Percentiles rank a stretch among this genome's conserved stretches.
Conservation (phyloP, 805 yeast genomes). For the Starmerella geochares region DNA sequence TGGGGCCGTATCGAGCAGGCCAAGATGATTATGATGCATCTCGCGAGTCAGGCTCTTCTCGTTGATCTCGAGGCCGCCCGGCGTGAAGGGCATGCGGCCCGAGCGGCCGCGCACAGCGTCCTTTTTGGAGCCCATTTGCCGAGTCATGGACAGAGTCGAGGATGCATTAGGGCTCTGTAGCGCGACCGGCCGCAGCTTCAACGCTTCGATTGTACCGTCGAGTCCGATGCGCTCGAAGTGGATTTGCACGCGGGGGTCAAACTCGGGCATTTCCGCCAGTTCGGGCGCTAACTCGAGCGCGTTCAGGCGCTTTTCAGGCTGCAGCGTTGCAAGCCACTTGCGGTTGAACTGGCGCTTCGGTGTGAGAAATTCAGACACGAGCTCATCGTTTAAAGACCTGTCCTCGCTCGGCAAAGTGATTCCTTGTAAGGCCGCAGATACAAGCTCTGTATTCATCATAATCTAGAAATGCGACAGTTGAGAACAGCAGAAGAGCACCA, state of each 20-base stretch:
- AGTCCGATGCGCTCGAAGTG: slow-evolving; percentile 68
- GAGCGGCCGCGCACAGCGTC: slow-evolving; percentile 61
- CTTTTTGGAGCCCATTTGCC: slow-evolving; percentile 55
- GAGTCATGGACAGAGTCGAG: slow-evolving; percentile 60
- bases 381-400: slow-evolving; percentile 16
- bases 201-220: slow-evolving; percentile 53
- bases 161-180: slow-evolving; percentile 45
- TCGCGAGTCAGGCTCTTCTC: slow-evolving; percentile 25
- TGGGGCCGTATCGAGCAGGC: slow-evolving; percentile 72
- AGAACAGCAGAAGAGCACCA: too few relatives aligned
- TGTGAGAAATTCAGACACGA: slow-evolving; percentile 41
- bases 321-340: slow-evolving; percentile 53
- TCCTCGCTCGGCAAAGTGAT: background rate
- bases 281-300: slow-evolving; percentile 36
- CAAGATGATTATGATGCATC: slow-evolving; percentile 60
- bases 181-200: slow-evolving; percentile 49
- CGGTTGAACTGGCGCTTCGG: slow-evolving; percentile 58
- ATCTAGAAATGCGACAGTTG: too few relatives aligned
- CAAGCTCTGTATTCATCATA: slow-evolving; percentile 10
- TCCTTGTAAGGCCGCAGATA: slow-evolving; percentile 7
- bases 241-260: slow-evolving; percentile 52
- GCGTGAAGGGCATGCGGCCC: slow-evolving; percentile 75
- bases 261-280: slow-evolving; percentile 49
- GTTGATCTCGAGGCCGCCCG: slow-evolving; percentile 64
- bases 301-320: slow-evolving; percentile 34